Conservation (phyloP, 352 stramenopile genomes). For the Peronospora destructor region DNA sequence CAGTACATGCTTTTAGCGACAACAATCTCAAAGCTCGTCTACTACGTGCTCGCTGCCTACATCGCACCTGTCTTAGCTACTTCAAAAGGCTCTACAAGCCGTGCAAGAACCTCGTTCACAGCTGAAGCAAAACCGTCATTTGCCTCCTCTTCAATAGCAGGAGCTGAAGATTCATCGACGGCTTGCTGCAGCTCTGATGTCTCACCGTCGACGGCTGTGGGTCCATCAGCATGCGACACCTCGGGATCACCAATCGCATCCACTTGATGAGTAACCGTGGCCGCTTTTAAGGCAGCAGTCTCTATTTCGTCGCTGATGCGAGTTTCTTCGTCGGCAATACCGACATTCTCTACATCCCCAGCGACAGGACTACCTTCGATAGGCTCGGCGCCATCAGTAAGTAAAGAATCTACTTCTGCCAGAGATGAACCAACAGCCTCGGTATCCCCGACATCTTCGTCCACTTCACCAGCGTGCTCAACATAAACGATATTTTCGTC, state of each 20-base stretch:
- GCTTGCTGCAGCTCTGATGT: background rate
- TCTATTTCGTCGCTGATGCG: conserved; percentile 1
- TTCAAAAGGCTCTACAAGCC: conserved; percentile 26
- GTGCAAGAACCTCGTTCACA: conserved; percentile 28
- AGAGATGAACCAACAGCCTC: background rate
- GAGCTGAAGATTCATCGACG: conserved; percentile 1
- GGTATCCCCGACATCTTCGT: conserved; percentile 3
- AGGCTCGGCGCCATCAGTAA: background rate
- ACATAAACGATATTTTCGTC: background rate
- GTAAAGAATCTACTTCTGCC: background rate
- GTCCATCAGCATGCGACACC: conserved; percentile 1
- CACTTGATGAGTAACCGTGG: background rate
- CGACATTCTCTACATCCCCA: conserved; percentile 5
- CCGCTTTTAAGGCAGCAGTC: conserved; percentile 2
- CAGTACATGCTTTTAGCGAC: background rate
- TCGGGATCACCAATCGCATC: conserved; percentile 2
- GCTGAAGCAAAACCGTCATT: conserved; percentile 14
- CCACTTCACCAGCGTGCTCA: conserved; percentile 1
- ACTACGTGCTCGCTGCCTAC: conserved; percentile 9
- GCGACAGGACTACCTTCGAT: background rate
- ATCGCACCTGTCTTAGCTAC: conserved; percentile 14
- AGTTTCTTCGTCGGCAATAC: conserved; percentile 3
- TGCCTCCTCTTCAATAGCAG: conserved; percentile 6
- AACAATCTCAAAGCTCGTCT: conserved; percentile 13
- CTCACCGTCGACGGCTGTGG: background rate